Percentiles rank a stretch among this genome's conserved stretches.
Conservation (phyloP, 2,329 filamentous ascomycete species). For the Ophiostoma piceae region DNA sequence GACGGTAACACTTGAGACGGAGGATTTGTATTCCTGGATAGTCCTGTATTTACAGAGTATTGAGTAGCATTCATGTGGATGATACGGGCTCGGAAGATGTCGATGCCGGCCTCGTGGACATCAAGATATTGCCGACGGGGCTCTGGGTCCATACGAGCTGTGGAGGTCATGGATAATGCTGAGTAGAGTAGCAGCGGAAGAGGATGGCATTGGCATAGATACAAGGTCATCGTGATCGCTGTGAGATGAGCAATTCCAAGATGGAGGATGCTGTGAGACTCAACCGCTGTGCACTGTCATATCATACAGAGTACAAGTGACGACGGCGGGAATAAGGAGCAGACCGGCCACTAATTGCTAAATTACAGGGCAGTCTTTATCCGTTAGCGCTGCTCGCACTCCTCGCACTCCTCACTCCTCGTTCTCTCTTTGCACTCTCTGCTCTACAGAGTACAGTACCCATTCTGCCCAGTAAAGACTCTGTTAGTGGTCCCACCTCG, state of each 20-base stretch:
- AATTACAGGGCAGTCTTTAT: background rate
- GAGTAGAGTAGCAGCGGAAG: background rate
- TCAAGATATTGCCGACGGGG: background rate
- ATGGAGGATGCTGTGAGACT: background rate
- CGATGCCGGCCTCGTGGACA: background rate
- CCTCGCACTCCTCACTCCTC: background rate
- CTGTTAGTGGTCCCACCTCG: slow-evolving; percentile 8
- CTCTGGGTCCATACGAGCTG: background rate
- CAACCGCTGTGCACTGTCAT: background rate
- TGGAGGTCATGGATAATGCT: background rate
- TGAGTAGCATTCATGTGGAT: background rate
- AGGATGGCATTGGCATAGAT: background rate
- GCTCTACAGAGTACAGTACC: background rate
- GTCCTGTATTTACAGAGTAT: background rate
- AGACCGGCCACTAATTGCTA: background rate
- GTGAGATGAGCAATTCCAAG: background rate
- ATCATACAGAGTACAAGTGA: background rate
- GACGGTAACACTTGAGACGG: slow-evolving; percentile 18
- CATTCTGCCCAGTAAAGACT: slow-evolving; percentile 9
- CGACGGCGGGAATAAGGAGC: background rate
- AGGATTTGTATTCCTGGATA: background rate
- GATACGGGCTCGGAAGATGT: background rate
- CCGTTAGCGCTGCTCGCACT: background rate
- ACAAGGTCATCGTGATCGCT: background rate
- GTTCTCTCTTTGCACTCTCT: background rate